Evolutionary conservation across 495 filamentous ascomycete genomes (phyloP), one percentile per base, ranked within the genome.

Genomic region (Polyplosphaeria fusca): DNA sequence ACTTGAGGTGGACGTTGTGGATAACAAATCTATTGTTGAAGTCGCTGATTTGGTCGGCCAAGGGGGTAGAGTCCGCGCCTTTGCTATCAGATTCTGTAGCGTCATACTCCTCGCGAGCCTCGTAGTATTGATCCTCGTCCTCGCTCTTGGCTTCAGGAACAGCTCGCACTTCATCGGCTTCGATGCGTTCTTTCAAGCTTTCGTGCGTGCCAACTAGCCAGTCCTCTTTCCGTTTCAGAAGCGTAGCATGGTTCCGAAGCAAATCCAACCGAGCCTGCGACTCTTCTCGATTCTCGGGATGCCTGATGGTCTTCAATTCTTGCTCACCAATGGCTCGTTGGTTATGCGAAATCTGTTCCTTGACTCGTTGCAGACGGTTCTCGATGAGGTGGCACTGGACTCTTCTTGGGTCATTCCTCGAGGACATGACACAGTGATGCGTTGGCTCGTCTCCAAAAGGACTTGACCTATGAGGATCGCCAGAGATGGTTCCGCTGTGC

Each of bases 21-120:
- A 97, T 85, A 61, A 97, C 90, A 73, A 98, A 98, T 18, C 94
- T 86, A 65, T 98, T 98, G 71, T 94, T 94, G 80, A 96, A 98
- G 70, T 96, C 91, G 69, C 84, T 95, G 4, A 82, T 80, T 63
- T 87, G 86, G 48, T 92, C 87, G 18, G 83, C 79, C 5, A 76
- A 70, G 1, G 78, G 76, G n/a, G 74, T 71, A 7, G 73, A 69
- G 40, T 77, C 74, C 49, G 77, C 65, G 16, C 65, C 69, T 19
- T 65, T 73, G n/a, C 62, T 68, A 63, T 74, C 61, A 38, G 66
- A 59, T 35, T 73, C 71, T 27, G 64, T 61, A 30, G 62, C 39
- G 26, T 76, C 68, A 11, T 73, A 67, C 24, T 77, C 69, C 42
- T 73, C 74, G 9, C 80, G 76, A 0, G 76, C 73, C 62, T 83